Evolutionary conservation across 148 eudicot species (phyloP).

Genomic region (Bassia scoparia): DNA sequence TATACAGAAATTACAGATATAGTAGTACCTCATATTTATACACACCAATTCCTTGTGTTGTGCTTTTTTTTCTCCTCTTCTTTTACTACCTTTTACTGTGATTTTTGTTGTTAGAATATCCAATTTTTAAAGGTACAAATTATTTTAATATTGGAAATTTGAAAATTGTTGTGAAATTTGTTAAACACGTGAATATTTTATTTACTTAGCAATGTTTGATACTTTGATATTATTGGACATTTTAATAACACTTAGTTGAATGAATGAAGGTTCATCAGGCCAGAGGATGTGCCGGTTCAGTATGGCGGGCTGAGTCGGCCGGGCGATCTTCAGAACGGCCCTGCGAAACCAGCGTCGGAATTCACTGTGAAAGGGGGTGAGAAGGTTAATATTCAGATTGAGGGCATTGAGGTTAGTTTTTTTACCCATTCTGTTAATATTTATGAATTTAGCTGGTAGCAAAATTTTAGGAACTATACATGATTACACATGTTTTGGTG

Average conservation of each 20-base stretch:
- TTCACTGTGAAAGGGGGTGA: constrained; percentile 89
- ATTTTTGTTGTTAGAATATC: neutral
- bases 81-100: neutral
- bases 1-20: too few relatives aligned
- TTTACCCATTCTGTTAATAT: too few relatives aligned
- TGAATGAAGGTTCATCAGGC: constrained; percentile 62
- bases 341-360: constrained; percentile 89
- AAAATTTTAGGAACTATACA: neutral
- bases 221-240: too few relatives aligned
- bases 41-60: constrained; percentile 17
- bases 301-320: constrained; percentile 91
- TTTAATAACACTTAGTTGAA: too few relatives aligned
- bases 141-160: too few relatives aligned
- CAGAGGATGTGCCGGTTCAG: constrained; percentile 87
- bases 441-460: too few relatives aligned
- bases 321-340: constrained; percentile 60
- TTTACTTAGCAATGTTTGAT: too few relatives aligned
- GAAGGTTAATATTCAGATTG: constrained; percentile 89
- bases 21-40: too few relatives aligned
- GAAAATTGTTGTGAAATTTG: too few relatives aligned
- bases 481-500: too few relatives aligned
- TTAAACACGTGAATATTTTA: too few relatives aligned
- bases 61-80: constrained; percentile 15
- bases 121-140: neutral
- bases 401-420: constrained; percentile 82